These are phyloP conservation scores for Thielaviopsis punctulata DNA, from an alignment of 2,329 filamentous ascomycete genomes.

Conservation along the genomic window DNA sequence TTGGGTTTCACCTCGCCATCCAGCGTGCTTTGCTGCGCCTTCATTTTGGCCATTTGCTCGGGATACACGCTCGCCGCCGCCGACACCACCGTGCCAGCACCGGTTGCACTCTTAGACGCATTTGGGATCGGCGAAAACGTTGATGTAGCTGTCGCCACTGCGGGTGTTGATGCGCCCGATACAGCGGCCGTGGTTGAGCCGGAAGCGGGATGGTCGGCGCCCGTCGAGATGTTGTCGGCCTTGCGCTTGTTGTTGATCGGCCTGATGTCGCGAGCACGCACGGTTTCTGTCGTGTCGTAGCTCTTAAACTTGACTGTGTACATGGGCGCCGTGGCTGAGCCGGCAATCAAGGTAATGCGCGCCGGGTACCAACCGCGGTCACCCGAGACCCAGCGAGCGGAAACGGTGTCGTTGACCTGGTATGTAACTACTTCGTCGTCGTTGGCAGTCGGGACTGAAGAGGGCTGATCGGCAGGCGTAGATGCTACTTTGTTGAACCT, in stretches of 20 bases:
- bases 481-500: conserved; percentile 11
- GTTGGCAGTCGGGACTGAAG: conserved; percentile 14
- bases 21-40: conserved; percentile 40
- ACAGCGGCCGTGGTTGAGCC: conserved; percentile 15
- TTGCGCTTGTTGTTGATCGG: conserved; percentile 71
- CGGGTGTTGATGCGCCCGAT: conserved; percentile 1
- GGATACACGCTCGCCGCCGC: conserved; percentile 41
- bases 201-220: conserved; percentile 22
- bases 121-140: conserved; percentile 8
- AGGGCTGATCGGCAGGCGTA: neutral
- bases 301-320: conserved; percentile 93
- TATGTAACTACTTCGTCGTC: conserved; percentile 44
- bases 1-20: conserved; percentile 52
- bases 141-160: conserved; percentile 1
- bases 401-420: conserved; percentile 73
- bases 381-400: conserved; percentile 80
- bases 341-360: conserved; percentile 83
- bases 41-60: conserved; percentile 31
- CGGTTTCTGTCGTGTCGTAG: conserved; percentile 69
- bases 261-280: conserved; percentile 68
- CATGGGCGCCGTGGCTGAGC: conserved; percentile 75
- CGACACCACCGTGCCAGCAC: conserved; percentile 32
- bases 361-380: conserved; percentile 86
- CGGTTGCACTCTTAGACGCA: conserved; percentile 15
- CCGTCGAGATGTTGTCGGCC: conserved; percentile 54